phyloP scores from a whole-genome alignment of 257 asterid genomes.

The Gynochthodes officinalis region DNA sequence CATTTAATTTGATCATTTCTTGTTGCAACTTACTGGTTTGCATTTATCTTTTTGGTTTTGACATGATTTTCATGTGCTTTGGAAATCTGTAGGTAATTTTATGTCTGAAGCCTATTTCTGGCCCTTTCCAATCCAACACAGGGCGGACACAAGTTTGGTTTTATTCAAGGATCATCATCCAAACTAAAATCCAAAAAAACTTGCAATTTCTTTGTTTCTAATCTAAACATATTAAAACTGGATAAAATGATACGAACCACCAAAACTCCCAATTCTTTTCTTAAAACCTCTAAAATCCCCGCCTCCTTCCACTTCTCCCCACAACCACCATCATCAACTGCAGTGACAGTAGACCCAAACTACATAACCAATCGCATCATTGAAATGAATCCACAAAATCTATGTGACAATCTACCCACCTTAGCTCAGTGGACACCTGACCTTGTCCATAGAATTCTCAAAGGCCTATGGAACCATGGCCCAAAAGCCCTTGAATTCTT shows the following conservation, averaged over 20 bases:
- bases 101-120: not conserved
- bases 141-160: not conserved
- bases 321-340: constrained; percentile 10
- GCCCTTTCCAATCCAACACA: not conserved
- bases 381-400: constrained; percentile 36
- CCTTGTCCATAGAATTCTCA: constrained; percentile 63
- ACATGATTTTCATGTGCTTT: not conserved
- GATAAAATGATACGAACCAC: not conserved
- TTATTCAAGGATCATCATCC: too few species aligned
- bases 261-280: constrained; percentile 1
- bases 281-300: constrained; percentile 17
- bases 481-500: constrained; percentile 93
- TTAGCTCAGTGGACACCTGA: constrained; percentile 55
- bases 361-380: constrained; percentile 47
- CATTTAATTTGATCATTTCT: too few species aligned
- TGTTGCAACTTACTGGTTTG: too few species aligned
- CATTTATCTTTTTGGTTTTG: too few species aligned
- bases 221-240: not conserved
- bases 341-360: constrained; percentile 34
- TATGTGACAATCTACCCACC: constrained; percentile 36
- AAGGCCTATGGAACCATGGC: constrained; percentile 93
- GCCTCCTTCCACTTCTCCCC: constrained; percentile 13
- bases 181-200: not conserved
- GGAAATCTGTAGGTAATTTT: too few species aligned
- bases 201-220: not conserved